These are phyloP conservation scores for Serendipita sp. DNA, from an alignment of 768 basidiomycete genomes.

Conservation along the genomic window DNA sequence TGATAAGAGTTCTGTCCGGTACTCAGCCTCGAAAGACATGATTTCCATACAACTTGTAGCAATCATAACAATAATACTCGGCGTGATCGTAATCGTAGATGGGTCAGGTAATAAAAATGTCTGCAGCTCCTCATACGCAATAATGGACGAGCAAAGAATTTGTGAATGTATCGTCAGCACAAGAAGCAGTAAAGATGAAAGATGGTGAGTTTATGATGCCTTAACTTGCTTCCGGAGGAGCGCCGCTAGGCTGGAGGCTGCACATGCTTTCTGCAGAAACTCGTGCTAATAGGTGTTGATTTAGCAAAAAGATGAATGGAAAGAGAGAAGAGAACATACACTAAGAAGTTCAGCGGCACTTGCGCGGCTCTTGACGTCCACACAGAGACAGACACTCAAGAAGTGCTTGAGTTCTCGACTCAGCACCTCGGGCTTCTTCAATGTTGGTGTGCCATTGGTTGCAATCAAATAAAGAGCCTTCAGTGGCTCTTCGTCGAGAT, in stretches of 20 bases:
- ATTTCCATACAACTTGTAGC: neutral
- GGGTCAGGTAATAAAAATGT: too few relatives aligned
- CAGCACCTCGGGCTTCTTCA: slow-evolving; percentile 88
- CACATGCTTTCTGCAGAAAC: slow-evolving; percentile 81
- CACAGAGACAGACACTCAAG: slow-evolving; percentile 93
- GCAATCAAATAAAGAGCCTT: slow-evolving; percentile 92
- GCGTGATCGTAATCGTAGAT: neutral
- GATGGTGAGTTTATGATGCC: slow-evolving; percentile 14
- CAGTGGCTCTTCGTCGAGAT: slow-evolving; percentile 86
- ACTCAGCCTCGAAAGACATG: neutral
- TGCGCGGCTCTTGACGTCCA: slow-evolving; percentile 86
- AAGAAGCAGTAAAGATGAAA: neutral
- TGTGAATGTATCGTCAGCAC: too few relatives aligned
- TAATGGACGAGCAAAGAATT: too few relatives aligned
- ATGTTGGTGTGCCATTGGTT: slow-evolving; percentile 93
- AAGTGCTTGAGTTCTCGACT: slow-evolving; percentile 90
- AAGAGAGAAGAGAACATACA: slow-evolving; percentile 28
- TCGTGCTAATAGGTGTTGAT: slow-evolving; percentile 48
- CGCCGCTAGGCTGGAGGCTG: slow-evolving; percentile 65
- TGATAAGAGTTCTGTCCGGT: neutral
- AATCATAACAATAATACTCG: neutral
- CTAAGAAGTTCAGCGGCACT: slow-evolving; percentile 70
- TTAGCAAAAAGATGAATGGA: slow-evolving; percentile 2
- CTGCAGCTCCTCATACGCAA: too few relatives aligned
- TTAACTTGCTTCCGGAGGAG: slow-evolving; percentile 33